A percentile compares a stretch with the other conserved stretches of the same genome.
Conservation (phyloP, 2,329 filamentous ascomycete genomes). For the Sporothrix humicola region DNA sequence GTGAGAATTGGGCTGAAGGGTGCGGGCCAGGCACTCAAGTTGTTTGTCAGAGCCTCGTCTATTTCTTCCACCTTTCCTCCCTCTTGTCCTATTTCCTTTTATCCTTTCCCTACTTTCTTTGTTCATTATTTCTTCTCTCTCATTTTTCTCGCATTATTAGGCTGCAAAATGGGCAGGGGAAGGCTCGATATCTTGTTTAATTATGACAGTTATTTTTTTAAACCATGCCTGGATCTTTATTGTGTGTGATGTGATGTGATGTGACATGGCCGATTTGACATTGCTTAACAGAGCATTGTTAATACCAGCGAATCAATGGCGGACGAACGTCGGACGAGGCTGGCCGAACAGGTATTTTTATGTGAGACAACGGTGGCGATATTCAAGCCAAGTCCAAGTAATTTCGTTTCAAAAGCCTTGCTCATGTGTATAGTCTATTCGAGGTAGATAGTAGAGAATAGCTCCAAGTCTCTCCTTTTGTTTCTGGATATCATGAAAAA, state of each 20-base stretch:
- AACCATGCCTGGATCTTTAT: background rate
- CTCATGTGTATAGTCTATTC: background rate
- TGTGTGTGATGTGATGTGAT: background rate
- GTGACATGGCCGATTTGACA: background rate
- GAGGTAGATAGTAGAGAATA: background rate
- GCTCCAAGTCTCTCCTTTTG: background rate
- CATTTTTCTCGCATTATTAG: constrained; percentile 27
- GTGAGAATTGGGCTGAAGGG: background rate
- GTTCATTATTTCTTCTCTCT: constrained; percentile 21
- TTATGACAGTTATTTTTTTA: constrained; percentile 28
- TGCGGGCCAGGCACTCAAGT: background rate
- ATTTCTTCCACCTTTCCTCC: background rate
- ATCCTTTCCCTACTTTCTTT: constrained; percentile 35
- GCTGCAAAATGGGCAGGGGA: constrained; percentile 34
- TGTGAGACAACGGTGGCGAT: constrained; percentile 3
- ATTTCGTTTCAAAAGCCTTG: background rate
- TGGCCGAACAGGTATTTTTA: background rate
- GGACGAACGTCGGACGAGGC: background rate
- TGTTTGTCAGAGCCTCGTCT: background rate
- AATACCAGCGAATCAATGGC: background rate
- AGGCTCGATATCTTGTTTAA: constrained; percentile 37
- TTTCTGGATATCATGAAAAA: constrained; percentile 15
- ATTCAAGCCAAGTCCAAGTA: background rate
- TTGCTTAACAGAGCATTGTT: background rate
- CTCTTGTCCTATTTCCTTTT: constrained; percentile 36